A percentile compares a stretch with the other conserved stretches of the same genome.
These are phyloP conservation scores for Periconia sp. DNA, from an alignment of 2,329 filamentous ascomycete genomes.

Conservation along the genomic window DNA sequence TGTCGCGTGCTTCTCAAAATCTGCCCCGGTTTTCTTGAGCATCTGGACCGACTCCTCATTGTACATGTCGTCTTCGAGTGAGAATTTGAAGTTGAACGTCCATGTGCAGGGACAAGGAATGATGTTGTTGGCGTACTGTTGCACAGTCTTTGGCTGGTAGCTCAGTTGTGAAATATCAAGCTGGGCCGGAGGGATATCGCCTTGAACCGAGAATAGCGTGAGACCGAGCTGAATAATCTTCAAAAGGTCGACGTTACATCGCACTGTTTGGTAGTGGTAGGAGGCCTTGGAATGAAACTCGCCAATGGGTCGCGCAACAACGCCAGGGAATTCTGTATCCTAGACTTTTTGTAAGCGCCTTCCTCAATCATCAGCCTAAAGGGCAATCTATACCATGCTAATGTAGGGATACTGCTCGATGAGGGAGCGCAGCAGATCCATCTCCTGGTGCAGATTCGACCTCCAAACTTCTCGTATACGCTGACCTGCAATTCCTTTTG, in stretches of 20 bases:
- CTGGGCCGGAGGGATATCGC: conserved; percentile 78
- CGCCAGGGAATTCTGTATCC: conserved; percentile 98
- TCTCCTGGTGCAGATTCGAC: conserved; percentile 87
- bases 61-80: conserved; percentile 94
- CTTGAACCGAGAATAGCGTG: conserved; percentile 87
- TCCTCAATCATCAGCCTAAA: background rate
- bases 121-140: conserved; percentile 55
- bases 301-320: conserved; percentile 93
- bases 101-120: conserved; percentile 82
- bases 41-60: conserved; percentile 93
- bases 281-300: conserved; percentile 93
- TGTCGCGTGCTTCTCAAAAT: conserved; percentile 80
- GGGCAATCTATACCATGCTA: conserved; percentile 75
- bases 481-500: conserved; percentile 62
- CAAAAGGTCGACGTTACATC: conserved; percentile 94
- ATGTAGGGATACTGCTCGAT: conserved; percentile 94
- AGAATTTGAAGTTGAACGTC: conserved; percentile 99
- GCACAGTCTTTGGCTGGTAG: conserved; percentile 47
- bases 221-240: conserved; percentile 98
- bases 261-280: conserved; percentile 97
- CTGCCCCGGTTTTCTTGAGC: conserved; percentile 86
- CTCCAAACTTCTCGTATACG: conserved; percentile 97
- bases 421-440: conserved; percentile 78
- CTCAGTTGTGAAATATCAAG: conserved; percentile 52
- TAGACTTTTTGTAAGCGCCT: conserved; percentile 43